These are phyloP conservation scores for Epichloe uncinata DNA, from an alignment of 2,329 filamentous ascomycete genomes.

Conservation along the genomic window DNA sequence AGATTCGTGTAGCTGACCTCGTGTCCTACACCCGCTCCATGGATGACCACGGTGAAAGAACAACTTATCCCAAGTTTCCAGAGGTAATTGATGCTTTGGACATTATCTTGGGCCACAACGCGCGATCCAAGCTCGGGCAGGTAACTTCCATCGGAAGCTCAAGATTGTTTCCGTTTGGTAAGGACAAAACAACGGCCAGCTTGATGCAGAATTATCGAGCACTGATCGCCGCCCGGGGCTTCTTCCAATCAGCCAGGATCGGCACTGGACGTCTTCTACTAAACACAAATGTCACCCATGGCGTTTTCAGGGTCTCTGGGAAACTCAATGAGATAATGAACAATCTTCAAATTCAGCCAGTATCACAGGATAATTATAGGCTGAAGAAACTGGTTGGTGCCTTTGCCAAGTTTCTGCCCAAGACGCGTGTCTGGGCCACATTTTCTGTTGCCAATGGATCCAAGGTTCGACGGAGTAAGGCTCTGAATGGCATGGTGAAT, in stretches of 20 bases:
- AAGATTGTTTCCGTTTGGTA: conserved; percentile 34
- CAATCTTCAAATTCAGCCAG: conserved; percentile 10
- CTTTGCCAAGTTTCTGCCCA: conserved; percentile 23
- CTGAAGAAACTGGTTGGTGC: conserved; percentile 14
- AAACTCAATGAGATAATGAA: conserved; percentile 22
- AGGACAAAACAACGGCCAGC: conserved; percentile 12
- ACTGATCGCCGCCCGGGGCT: conserved; percentile 35
- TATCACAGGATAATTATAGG: conserved; percentile 2
- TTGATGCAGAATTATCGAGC: conserved; percentile 18
- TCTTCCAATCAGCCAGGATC: conserved; percentile 40
- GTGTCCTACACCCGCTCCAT: conserved; percentile 31
- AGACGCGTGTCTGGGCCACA: conserved; percentile 22
- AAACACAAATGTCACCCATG: conserved; percentile 42
- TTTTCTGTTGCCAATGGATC: conserved; percentile 20
- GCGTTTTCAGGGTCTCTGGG: conserved; percentile 33
- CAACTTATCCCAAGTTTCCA: conserved; percentile 33
- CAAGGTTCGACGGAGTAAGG: conserved; percentile 16
- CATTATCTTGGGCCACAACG: conserved; percentile 33
- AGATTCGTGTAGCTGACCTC: conserved; percentile 26
- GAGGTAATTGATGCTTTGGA: conserved; percentile 38
- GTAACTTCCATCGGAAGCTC: conserved; percentile 30
- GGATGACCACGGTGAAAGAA: conserved; percentile 21
- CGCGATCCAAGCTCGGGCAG: conserved; percentile 21
- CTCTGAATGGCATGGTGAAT: conserved; percentile 19
- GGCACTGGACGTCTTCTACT: conserved; percentile 40